phyloP scores from a whole-genome alignment of 768 basidiomycete species.

The Zangia roseola region DNA sequence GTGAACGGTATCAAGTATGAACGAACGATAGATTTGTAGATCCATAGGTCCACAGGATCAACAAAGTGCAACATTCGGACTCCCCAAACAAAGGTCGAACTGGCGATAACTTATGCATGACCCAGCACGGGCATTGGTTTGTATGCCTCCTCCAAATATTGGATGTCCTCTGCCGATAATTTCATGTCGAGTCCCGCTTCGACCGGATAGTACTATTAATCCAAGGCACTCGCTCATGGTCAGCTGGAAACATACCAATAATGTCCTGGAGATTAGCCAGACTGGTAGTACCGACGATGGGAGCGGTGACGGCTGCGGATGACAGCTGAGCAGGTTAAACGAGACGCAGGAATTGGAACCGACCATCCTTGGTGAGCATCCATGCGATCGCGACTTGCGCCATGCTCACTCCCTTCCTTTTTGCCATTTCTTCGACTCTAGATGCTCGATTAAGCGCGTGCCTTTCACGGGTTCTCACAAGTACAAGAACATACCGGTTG shows the following conservation, averaged over 20 bases:
- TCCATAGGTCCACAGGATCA: too few relatives aligned
- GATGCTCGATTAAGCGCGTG: background rate
- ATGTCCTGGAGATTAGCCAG: constrained; percentile 40
- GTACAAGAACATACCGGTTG: constrained; percentile 18
- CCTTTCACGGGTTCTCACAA: too few relatives aligned
- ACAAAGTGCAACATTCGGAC: background rate
- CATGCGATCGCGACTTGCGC: constrained; percentile 44
- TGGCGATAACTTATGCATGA: constrained; percentile 22
- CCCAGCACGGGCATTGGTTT: constrained; percentile 39
- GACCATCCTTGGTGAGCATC: constrained; percentile 32
- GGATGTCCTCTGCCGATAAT: constrained; percentile 48
- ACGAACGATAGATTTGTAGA: too few relatives aligned
- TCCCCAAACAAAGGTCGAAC: too few relatives aligned
- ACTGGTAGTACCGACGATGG: constrained; percentile 45
- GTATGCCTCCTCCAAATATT: constrained; percentile 47
- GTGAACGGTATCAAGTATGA: too few relatives aligned
- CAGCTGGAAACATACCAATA: constrained; percentile 29
- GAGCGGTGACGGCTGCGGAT: constrained; percentile 36
- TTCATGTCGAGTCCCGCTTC: constrained; percentile 39
- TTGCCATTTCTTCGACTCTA: constrained; percentile 41
- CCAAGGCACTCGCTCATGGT: background rate
- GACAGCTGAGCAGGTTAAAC: background rate
- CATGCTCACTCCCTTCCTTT: constrained; percentile 39
- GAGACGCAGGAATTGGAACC: background rate
- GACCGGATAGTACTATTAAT: constrained; percentile 1